Evolutionary conservation across 2,329 filamentous ascomycete genomes (phyloP), one percentile per base, ranked within the genome.

Genomic region (Leptographium lundbergii): DNA sequence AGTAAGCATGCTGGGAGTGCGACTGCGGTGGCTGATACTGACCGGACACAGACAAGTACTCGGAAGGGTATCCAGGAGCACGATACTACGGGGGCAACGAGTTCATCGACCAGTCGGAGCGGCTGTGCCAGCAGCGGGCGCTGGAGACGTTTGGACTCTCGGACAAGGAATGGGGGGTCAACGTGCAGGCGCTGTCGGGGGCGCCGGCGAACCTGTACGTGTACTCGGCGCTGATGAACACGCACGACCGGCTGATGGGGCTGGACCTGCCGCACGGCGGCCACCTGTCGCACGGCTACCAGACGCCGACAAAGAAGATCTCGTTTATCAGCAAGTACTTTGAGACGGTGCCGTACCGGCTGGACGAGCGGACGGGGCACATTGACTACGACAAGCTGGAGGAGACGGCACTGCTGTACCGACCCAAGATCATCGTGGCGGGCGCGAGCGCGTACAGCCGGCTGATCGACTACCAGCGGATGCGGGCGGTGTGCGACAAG

Each of bases 311-410:
- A 57, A 90, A 87, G 74, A 92, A 91, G 81, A 97, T 99, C 71
- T 97, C 92, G n/a, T 91, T 91, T 68, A 86, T 99, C 65, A 97
- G 92, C 60, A 97, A 95, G 71, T 99, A 99, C 77, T 99, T 99
- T 72, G 94, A 99, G 77, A 99, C 94, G 42, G 78, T 99, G 63
- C 94, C 94, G 6, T 99, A 99, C 79, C 86, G 90, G 61, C 81
- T 97, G 58, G 84, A 96, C 75, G 88, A 95, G 69, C 80, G 85
- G 63, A 97, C 92, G 6, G 94, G 94, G 61, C 79, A 92, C 66
- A 99, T 99, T 69, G 91, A 99, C 77, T 99, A 99, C 74, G 86
- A 89, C 69, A 87, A 87, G 70, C 81, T 99, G 58, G 91, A 95
- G 73, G 85, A 95, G 71, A 80, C 91, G 62, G 92, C 94, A 56